Evolutionary conservation across 2,329 filamentous ascomycete species (phyloP), one percentile per base, ranked within the genome.

Genomic region (Calonectria leucothoes): DNA sequence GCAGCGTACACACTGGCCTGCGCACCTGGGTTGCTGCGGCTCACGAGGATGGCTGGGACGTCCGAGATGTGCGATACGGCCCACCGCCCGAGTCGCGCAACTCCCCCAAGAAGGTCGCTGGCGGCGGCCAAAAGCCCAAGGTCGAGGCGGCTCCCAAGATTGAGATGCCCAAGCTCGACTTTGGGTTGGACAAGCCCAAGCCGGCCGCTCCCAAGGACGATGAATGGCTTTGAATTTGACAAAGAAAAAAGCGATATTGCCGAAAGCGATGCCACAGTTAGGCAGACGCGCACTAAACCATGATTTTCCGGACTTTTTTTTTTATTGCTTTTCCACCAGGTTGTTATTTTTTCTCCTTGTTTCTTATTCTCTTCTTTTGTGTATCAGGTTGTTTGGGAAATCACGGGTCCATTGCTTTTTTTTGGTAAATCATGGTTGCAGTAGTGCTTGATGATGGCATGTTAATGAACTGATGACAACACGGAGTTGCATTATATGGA

Each of bases 21-120:
- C 92, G 94, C 69, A 96, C 94, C 8, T 99, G 96, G 96, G 94
- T 98, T 23, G 93, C 93, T 0, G 97, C 96, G 0, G 96, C 95
- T 0, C 89, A 88, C 33, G 95, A 96, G 74, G 97, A 99, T 84
- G 94, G 92, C 57, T 99, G 97, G 96, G 92, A 95, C 65, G 93
- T 95, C 52, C 89, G 90, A 66, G 92, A 94, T 80, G 96, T 98
- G 29, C 89, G 96, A 66, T 95, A 93, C 83, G 94, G 94, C 0
- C 92, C 92, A 49, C 79, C 80, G 68, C 82, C 77, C 69, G 82
- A 82, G 73, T 72, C 75, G 74, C 81, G 79, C 63, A 80, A 75
- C 65, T 78, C 83, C 37, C 78, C 81, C 64, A 83, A 82, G 77
- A 83, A 84, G 75, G 57, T 31, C 17, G 29, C 76, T 7, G 81